Evolutionary conservation across 2,329 filamentous ascomycete genomes (phyloP), one percentile per base, ranked within the genome.

Genomic region (Sporothrix pseudoabietina): DNA sequence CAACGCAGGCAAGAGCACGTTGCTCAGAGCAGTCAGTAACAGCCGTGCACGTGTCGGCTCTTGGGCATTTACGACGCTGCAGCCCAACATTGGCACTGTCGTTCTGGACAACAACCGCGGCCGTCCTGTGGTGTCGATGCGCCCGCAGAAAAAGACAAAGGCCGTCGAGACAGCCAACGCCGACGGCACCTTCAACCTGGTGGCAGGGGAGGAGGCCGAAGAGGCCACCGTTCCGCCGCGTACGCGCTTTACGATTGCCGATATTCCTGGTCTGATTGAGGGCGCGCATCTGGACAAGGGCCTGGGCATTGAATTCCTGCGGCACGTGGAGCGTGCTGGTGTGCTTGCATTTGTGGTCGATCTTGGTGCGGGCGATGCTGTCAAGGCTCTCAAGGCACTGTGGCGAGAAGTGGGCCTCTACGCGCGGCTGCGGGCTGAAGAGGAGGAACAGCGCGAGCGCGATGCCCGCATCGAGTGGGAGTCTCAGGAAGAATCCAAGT

Each of bases 51-150:
- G 96, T 54, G 90, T 99, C 41, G 96, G 96, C 55, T 91, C 92
- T 80, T 99, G 96, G 96, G 95, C 94, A 10, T 99, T 99, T 81
- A 99, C 96, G 3, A 99, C 96, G 0, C 86, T 99, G 9, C 91
- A 94, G 77, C 96, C 96, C 2, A 78, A 97, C 77, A 97, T 99
- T 72, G 96, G 96, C 69, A 99, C 96, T 0, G 94, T 99, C 7
- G 91, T 98, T 16, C 87, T 99, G 12, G 96, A 99, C 81, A 89
- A 94, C 80, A 89, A 96, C 83, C 90, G 90, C 73, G 94, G 94
- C 2, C 89, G 93, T 0, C 93, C 94, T 1, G 72, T 83, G 6
- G 81, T 87, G 63, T 39, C 71, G 6, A 44, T 68, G 68, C 68
- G 63, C 14, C 54, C 63, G 1, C 39, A 47, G 1, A 12, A 47